Conservation (phyloP, 371 early-diverging fungal genomes). For the Coemansia linderi region DNA sequence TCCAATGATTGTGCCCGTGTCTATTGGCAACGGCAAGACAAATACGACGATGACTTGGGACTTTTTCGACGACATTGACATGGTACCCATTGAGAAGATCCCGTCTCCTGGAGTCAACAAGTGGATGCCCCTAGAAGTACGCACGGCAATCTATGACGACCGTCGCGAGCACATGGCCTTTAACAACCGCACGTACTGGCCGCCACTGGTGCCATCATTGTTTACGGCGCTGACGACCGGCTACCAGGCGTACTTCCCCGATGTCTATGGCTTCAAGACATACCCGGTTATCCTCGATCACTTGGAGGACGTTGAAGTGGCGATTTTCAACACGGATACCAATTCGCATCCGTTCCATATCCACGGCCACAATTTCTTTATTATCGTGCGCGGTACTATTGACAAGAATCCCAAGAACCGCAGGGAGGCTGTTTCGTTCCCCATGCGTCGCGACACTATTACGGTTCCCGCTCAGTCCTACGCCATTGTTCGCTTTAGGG, state of each 20-base stretch:
- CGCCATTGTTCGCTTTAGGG: constrained; percentile 66
- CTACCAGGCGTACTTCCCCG: constrained; percentile 41
- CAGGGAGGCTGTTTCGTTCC: constrained; percentile 50
- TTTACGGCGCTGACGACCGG: constrained; percentile 69
- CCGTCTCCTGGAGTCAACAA: constrained; percentile 39
- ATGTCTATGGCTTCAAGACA: constrained; percentile 48
- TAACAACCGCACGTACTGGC: constrained; percentile 71
- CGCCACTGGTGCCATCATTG: constrained; percentile 70
- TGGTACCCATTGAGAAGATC: constrained; percentile 43
- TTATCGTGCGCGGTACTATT: constrained; percentile 59
- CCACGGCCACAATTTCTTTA: constrained; percentile 81
- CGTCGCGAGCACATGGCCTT: constrained; percentile 78
- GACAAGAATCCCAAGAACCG: constrained; percentile 38
- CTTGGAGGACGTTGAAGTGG: constrained; percentile 62
- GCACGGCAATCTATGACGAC: constrained; percentile 57
- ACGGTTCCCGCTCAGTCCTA: constrained; percentile 61
- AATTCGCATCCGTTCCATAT: constrained; percentile 81
- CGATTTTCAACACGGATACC: constrained; percentile 70
- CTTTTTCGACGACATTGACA: constrained; percentile 44
- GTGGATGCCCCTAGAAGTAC: constrained; percentile 44
- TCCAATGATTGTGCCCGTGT: not conserved
- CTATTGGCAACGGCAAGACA: constrained; percentile 8
- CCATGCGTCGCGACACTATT: constrained; percentile 70
- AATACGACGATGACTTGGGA: constrained; percentile 43
- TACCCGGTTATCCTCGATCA: constrained; percentile 67